These are phyloP conservation scores for Chaetomium fimeti DNA, from an alignment of 495 filamentous ascomycete genomes.

Conservation along the genomic window DNA sequence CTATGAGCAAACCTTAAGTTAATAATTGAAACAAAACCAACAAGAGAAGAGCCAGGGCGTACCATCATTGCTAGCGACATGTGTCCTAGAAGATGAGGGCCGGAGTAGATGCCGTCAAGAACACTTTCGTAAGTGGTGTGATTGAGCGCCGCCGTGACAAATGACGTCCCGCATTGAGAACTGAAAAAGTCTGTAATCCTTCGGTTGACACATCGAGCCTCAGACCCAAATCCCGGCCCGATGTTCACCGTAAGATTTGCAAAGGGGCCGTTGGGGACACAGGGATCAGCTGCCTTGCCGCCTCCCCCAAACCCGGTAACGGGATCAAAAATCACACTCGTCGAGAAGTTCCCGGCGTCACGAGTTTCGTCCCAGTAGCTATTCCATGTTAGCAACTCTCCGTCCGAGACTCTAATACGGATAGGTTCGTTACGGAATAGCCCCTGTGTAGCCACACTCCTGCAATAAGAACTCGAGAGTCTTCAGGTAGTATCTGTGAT, in stretches of 20 bases:
- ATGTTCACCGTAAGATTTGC: constrained; percentile 22
- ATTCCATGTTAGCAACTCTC: not conserved
- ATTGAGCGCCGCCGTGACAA: not conserved
- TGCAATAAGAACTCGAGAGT: not conserved
- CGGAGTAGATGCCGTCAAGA: not conserved
- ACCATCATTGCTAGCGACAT: constrained; percentile 6
- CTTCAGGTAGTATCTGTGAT: constrained; percentile 4
- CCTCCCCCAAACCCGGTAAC: constrained; percentile 44
- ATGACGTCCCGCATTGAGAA: not conserved
- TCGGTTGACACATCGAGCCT: constrained; percentile 4
- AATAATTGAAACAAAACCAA: not conserved
- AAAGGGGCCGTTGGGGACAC: constrained; percentile 45
- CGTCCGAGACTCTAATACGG: too few relatives aligned
- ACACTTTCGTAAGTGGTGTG: not conserved
- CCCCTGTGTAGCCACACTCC: constrained; percentile 2
- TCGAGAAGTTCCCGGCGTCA: constrained; percentile 39
- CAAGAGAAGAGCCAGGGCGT: not conserved
- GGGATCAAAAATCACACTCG: constrained; percentile 38
- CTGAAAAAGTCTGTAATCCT: constrained; percentile 1
- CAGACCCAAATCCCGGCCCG: not conserved
- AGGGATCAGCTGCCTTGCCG: constrained; percentile 31
- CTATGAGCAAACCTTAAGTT: not conserved
- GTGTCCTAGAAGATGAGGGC: constrained; percentile 5
- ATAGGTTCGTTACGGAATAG: not conserved
- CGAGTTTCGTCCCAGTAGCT: constrained; percentile 55